Conservation (phyloP, 148 eudicot species). For the Limonium bicolor region DNA sequence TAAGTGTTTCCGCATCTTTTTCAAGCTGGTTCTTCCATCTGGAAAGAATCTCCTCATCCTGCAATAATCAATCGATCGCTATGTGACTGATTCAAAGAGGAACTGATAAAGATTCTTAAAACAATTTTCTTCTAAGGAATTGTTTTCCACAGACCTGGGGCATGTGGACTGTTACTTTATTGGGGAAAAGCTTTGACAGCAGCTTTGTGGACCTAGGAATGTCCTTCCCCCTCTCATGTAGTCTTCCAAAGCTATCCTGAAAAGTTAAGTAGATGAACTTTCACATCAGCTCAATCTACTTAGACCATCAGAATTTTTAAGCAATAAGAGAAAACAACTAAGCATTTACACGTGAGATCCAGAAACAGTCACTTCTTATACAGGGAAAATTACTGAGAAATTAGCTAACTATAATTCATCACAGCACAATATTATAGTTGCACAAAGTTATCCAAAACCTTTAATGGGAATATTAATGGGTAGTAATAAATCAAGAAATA, state of each 20-base stretch:
- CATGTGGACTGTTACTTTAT: slow-evolving; percentile 75
- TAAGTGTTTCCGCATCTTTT: slow-evolving; percentile 65
- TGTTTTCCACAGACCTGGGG: slow-evolving; percentile 54
- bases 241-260: slow-evolving; percentile 71
- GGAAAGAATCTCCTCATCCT: slow-evolving; percentile 70
- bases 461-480: too few species aligned
- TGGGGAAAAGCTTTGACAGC: slow-evolving; percentile 70
- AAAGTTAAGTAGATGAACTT: neutral
- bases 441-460: too few species aligned
- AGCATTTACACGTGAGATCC: neutral
- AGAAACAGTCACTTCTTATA: neutral
- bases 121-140: neutral
- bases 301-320: neutral
- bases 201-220: slow-evolving; percentile 62
- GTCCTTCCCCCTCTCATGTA: slow-evolving; percentile 74
- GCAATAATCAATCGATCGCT: slow-evolving; percentile 4
- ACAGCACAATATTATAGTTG: too few species aligned
- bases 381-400: too few species aligned
- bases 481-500: too few species aligned
- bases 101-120: neutral
- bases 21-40: slow-evolving; percentile 90
- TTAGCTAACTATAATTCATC: too few species aligned
- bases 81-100: neutral
- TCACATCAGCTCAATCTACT: slow-evolving; percentile 10
- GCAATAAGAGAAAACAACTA: neutral